Conservation (phyloP, 805 yeast genomes). For the Deakozyma indianensis region DNA sequence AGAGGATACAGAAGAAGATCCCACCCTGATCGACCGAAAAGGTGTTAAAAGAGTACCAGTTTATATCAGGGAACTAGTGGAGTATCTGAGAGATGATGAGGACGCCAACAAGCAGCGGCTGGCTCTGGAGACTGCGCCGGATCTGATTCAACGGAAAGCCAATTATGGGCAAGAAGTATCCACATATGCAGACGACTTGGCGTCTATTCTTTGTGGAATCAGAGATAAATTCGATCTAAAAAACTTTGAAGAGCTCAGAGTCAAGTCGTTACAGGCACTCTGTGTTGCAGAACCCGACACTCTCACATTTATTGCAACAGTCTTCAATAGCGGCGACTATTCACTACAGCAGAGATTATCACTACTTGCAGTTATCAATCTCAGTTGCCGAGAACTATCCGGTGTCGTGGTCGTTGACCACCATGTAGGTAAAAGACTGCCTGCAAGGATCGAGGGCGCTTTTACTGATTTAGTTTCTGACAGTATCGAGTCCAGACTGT, state of each 20-base stretch:
- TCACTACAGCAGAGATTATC: constrained; percentile 67
- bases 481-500: constrained; percentile 12
- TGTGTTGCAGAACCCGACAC: constrained; percentile 39
- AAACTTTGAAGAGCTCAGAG: constrained; percentile 47
- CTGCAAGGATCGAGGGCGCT: constrained; percentile 16
- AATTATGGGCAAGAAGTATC: constrained; percentile 45
- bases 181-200: constrained; percentile 40
- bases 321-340: constrained; percentile 57
- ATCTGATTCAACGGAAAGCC: constrained; percentile 51
- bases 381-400: constrained; percentile 60
- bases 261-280: constrained; percentile 53
- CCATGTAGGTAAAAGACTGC: constrained; percentile 30
- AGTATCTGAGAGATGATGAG: constrained; percentile 32
- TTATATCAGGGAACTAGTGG: constrained; percentile 58
- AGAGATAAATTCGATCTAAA: constrained; percentile 41
- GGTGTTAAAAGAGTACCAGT: constrained; percentile 27
- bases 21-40: constrained; percentile 7
- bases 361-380: constrained; percentile 50
- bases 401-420: constrained; percentile 42
- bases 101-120: constrained; percentile 34
- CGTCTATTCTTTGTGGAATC: constrained; percentile 37
- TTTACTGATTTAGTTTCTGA: constrained; percentile 6
- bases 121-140: constrained; percentile 40
- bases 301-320: constrained; percentile 24
- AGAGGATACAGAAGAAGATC: constrained; percentile 4